Evolutionary conservation across 1,284 basidiomycete species (phyloP), one percentile per base, ranked within the genome.

Genomic region (Ganoderma leucocontextum): DNA sequence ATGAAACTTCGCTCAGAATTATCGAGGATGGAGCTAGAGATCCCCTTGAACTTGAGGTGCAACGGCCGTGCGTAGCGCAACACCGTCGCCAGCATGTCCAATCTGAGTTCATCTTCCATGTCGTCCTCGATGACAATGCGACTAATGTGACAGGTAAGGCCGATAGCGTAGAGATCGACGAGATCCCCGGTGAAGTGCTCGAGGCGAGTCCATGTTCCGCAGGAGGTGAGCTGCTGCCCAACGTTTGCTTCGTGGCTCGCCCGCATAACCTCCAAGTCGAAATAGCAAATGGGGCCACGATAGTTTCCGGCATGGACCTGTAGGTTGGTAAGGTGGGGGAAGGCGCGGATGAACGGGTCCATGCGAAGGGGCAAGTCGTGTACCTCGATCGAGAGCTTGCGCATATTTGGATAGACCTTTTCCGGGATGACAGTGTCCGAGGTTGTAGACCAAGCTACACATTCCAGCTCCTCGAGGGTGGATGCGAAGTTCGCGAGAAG

Each of bases 301-400:
- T 22, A n/a, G 13, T 53, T 6, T 0, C 8, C n/a, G 10, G 4
- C 1, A 22, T 29, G 10, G 12, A 53, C 52, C 4, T 29, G 22
- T 12, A 53, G 52, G 25, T 53, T 7, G 9, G 52, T 33, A 5
- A 53, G 52, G 25, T 53, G 5, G 29, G 52, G 52, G 25, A 53
- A 53, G 22, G 52, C 52, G 25, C 25, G 25, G 52, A 53, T 53
- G 52, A 53, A 53, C 8, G 52, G 52, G 22, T 25, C 52, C 52
- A 53, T 53, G 25, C 22, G 29, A 22, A 53, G 52, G 10, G 8
- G 52, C n/a, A 29, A 13, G 22, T 33, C 52, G 13, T 25, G 52
- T 22, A 13, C 15, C 33, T 36, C 57, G 5, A 58, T 1, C n/a
- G 57, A 38, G 35, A 58, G 57, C 9, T 58, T 36, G 57, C 57